Evolutionary conservation across 352 stramenopile species (phyloP).

Genomic region (Albugo laibachii): DNA sequence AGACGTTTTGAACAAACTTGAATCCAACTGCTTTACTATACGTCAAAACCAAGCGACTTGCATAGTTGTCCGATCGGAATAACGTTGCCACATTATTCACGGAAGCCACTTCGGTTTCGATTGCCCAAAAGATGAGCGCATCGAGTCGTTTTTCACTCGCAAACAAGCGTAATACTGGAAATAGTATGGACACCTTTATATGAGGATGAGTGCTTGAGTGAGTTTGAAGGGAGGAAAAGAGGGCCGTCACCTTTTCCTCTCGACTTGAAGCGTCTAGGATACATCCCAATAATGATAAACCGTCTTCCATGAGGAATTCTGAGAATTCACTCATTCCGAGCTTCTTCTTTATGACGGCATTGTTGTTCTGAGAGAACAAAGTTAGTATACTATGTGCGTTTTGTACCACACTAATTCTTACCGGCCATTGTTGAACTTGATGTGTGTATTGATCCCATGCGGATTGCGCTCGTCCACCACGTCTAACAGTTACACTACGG

Average conservation of each 20-base stretch:
- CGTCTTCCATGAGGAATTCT: slow-evolving; percentile 28
- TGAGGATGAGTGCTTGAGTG: not conserved
- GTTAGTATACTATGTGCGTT: not conserved
- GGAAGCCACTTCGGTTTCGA: slow-evolving; percentile 51
- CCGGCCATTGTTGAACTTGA: slow-evolving; percentile 14
- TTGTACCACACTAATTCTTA: not conserved
- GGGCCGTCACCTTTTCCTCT: slow-evolving; percentile 38
- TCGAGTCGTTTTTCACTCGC: slow-evolving; percentile 32
- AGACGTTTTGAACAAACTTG: slow-evolving; percentile 40
- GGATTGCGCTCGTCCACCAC: not conserved
- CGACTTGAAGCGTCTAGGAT: slow-evolving; percentile 47
- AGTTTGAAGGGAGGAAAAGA: not conserved
- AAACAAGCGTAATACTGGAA: slow-evolving; percentile 42
- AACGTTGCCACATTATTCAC: slow-evolving; percentile 61
- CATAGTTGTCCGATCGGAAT: slow-evolving; percentile 58
- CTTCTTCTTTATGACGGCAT: not conserved
- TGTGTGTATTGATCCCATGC: not conserved
- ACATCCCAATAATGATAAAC: slow-evolving; percentile 50
- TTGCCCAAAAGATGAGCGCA: slow-evolving; percentile 45
- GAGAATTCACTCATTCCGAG: not conserved
- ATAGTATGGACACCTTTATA: slow-evolving; percentile 32
- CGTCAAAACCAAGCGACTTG: slow-evolving; percentile 41
- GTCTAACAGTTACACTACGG: not conserved
- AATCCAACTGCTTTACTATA: slow-evolving; percentile 57
- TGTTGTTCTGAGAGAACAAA: not conserved